Evolutionary conservation across 768 basidiomycete genomes (phyloP).

Genomic region (Sarcomyxa edulis): DNA sequence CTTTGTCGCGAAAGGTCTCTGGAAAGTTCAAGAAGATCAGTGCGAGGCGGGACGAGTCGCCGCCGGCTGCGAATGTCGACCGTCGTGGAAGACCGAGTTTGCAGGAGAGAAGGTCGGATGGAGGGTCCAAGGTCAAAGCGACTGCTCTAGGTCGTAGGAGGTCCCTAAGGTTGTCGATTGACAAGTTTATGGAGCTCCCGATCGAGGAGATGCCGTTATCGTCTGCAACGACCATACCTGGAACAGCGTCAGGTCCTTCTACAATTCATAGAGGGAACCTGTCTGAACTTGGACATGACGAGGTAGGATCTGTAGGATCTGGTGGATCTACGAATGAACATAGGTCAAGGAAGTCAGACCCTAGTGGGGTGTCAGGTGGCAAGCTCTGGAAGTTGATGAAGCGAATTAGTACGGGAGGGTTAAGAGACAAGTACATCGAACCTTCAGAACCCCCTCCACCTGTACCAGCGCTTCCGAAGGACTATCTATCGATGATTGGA

Average conservation of each 20-base stretch:
- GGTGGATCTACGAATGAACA: background rate
- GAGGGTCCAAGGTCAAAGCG: conserved; percentile 11
- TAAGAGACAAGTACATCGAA: conserved; percentile 50
- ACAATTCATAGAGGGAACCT: too few relatives aligned
- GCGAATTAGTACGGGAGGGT: conserved; percentile 57
- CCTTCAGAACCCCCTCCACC: conserved; percentile 35
- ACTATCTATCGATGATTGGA: conserved; percentile 14
- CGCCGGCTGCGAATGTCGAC: conserved; percentile 8
- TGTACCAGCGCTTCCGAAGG: conserved; percentile 55
- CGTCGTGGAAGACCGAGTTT: conserved; percentile 9
- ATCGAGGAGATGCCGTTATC: too few relatives aligned
- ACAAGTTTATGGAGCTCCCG: conserved; percentile 21
- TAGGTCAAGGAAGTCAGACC: conserved; percentile 3
- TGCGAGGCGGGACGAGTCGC: conserved; percentile 9
- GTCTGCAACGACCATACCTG: too few relatives aligned
- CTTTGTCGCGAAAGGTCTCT: conserved; percentile 29
- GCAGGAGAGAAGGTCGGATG: conserved; percentile 11
- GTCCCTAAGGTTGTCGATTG: conserved; percentile 27
- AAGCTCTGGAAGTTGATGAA: conserved; percentile 69
- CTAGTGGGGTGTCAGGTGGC: conserved; percentile 18
- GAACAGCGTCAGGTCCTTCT: too few relatives aligned
- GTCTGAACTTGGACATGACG: too few relatives aligned
- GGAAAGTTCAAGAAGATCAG: conserved; percentile 20
- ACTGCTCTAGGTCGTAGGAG: conserved; percentile 16
- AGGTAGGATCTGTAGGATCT: too few relatives aligned